Evolutionary conservation across 345 rosid species (phyloP).

Genomic region (Erucastrum elatum): DNA sequence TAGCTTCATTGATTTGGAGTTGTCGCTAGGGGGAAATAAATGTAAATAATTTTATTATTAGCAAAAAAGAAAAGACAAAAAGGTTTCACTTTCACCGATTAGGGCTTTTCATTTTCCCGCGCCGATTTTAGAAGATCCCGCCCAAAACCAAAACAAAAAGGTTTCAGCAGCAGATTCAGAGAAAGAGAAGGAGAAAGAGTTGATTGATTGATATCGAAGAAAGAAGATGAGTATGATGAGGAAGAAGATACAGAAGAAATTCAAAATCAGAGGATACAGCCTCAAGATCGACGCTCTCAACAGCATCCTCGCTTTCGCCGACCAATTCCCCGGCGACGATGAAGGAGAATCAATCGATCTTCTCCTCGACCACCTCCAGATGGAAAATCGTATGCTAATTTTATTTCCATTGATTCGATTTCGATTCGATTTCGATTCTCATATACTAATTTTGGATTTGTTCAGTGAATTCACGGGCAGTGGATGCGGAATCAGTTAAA

Average conservation of each 20-base stretch:
- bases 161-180: neutral
- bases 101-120: neutral
- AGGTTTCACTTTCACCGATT: neutral
- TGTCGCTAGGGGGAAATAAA: too few relatives aligned
- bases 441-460: neutral
- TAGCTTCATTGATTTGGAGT: too few relatives aligned
- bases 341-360: slow-evolving; percentile 76
- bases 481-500: slow-evolving; percentile 64
- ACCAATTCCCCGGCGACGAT: slow-evolving; percentile 57
- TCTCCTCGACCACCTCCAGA: slow-evolving; percentile 76
- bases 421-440: neutral
- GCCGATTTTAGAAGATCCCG: neutral
- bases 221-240: slow-evolving; percentile 52
- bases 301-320: slow-evolving; percentile 59
- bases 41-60: too few relatives aligned
- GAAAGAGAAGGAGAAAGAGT: neutral
- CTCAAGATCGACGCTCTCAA: slow-evolving; percentile 72
- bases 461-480: slow-evolving; percentile 65
- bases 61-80: neutral
- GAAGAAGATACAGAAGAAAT: slow-evolving; percentile 73
- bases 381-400: slow-evolving; percentile 42
- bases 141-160: neutral
- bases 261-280: slow-evolving; percentile 74
- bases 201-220: neutral
- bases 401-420: neutral